Evolutionary conservation across 2,329 filamentous ascomycete species (phyloP), one percentile per base, ranked within the genome.

Genomic region (Atkinsonella texensis): DNA sequence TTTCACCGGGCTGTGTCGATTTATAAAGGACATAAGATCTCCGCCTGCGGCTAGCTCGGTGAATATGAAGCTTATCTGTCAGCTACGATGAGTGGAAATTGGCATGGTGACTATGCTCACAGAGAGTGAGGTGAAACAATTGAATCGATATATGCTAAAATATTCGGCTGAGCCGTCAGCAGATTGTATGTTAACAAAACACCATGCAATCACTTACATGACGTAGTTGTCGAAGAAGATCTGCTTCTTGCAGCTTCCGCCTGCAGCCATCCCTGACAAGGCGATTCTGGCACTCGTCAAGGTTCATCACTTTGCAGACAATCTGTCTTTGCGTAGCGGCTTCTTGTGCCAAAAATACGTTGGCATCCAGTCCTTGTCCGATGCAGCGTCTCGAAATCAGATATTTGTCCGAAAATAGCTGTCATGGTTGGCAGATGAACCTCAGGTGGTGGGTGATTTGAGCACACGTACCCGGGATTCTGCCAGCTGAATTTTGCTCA

Each of bases 251-350:
- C 32, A 73, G 59, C 48, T 73, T 67, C 8, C 69, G 69, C 8
- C 64, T 62, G 9, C 68, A 56, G 3, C 65, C 58, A 42, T 59
- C 58, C n/a, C 55, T 57, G 32, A 52, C 53, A n/a, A 58, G 60
- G 51, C 55, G 60, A 44, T 50, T 60, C 50, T 57, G 55, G 4
- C 66, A 48, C 6, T 56, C 57, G 33, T 69, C 67, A 2, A 84
- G 59, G 50, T 77, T 69, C 49, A 86, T 69, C 9, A 87, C 65
- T 59, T 89, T 88, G 69, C 85, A 89, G 11, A 83, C 83, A 18
- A 87, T 56, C 58, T 88, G 85, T 51, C 72, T 73, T 39, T 73
- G 70, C 0, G 75, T 77, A 7, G 63, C 63, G 23, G 68, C 62
- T 15, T 85, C 73, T 2, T 74, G 61, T 8, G 69, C 65, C 7